phyloP scores from a whole-genome alignment of 2,329 filamentous ascomycete genomes.

The Ceratocystis diversiconidia region DNA sequence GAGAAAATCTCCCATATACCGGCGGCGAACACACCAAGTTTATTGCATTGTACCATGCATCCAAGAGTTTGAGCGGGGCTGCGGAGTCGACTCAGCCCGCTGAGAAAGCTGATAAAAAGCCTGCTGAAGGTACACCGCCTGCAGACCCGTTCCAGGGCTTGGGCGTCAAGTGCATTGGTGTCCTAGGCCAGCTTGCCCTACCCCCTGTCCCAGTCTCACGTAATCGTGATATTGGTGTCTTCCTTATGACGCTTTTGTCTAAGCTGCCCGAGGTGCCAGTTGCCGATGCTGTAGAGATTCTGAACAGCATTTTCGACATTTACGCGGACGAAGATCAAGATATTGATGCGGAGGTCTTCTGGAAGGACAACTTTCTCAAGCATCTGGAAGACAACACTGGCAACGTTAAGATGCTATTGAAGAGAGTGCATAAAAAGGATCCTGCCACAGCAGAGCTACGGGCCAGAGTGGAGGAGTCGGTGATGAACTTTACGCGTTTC shows the following conservation, averaged over 20 bases:
- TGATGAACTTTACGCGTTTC: slow-evolving; percentile 47
- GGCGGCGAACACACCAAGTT: slow-evolving; percentile 46
- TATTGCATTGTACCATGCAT: slow-evolving; percentile 48
- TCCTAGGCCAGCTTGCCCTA: slow-evolving; percentile 48
- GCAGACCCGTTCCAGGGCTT: slow-evolving; percentile 47
- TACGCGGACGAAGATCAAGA: slow-evolving; percentile 46
- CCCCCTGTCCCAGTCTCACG: slow-evolving; percentile 37
- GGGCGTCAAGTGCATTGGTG: slow-evolving; percentile 52
- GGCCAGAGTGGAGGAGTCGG: slow-evolving; percentile 43
- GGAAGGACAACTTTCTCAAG: slow-evolving; percentile 44
- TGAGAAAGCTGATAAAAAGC: slow-evolving; percentile 19
- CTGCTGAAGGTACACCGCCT: slow-evolving; percentile 19
- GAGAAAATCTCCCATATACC: slow-evolving; percentile 18
- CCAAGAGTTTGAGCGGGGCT: background rate
- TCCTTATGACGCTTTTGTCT: slow-evolving; percentile 43
- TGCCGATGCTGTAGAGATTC: slow-evolving; percentile 47
- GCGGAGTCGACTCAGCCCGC: slow-evolving; percentile 25
- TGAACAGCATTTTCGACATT: slow-evolving; percentile 54
- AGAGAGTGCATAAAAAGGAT: slow-evolving; percentile 44
- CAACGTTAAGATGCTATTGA: slow-evolving; percentile 42
- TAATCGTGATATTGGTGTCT: slow-evolving; percentile 50
- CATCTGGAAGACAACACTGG: slow-evolving; percentile 42
- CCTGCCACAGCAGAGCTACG: slow-evolving; percentile 39
- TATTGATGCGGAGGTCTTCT: slow-evolving; percentile 50
- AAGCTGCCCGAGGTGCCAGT: slow-evolving; percentile 37